phyloP scores from a whole-genome alignment of 2,329 filamentous ascomycete genomes.

The Colletotrichum coccodes region DNA sequence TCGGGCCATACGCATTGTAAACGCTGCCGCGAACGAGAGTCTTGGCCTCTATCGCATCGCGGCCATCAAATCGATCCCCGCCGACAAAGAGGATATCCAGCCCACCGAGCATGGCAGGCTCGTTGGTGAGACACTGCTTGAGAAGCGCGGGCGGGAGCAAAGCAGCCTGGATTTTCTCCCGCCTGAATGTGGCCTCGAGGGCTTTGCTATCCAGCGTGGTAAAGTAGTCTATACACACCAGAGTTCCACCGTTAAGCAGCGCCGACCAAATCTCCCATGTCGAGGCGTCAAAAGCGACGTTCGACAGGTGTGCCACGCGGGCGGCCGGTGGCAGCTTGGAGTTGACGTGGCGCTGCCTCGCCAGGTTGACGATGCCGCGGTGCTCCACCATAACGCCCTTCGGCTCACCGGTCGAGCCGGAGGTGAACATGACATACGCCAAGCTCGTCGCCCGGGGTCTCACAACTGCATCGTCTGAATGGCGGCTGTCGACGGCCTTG shows the following conservation, averaged over 20 bases:
- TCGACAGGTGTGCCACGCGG: not conserved
- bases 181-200: not conserved
- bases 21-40: not conserved
- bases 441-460: not conserved
- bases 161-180: not conserved
- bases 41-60: not conserved
- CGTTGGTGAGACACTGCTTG: not conserved
- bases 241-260: not conserved
- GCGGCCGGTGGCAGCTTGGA: not conserved
- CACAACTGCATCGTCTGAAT: not conserved
- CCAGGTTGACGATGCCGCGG: slow-evolving; percentile 1
- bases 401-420: not conserved
- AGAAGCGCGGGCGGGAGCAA: not conserved
- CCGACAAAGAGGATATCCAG: not conserved
- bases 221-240: not conserved
- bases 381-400: slow-evolving; percentile 4
- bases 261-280: not conserved
- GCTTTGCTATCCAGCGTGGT: not conserved
- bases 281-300: slow-evolving; percentile 1
- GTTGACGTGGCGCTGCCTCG: not conserved
- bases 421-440: slow-evolving; percentile 3
- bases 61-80: not conserved
- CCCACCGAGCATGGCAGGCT: not conserved
- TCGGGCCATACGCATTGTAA: slow-evolving; percentile 5
- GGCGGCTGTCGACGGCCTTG: not conserved